These are phyloP conservation scores for Globisporangium polare DNA, from an alignment of 352 stramenopile genomes.

Conservation along the genomic window DNA sequence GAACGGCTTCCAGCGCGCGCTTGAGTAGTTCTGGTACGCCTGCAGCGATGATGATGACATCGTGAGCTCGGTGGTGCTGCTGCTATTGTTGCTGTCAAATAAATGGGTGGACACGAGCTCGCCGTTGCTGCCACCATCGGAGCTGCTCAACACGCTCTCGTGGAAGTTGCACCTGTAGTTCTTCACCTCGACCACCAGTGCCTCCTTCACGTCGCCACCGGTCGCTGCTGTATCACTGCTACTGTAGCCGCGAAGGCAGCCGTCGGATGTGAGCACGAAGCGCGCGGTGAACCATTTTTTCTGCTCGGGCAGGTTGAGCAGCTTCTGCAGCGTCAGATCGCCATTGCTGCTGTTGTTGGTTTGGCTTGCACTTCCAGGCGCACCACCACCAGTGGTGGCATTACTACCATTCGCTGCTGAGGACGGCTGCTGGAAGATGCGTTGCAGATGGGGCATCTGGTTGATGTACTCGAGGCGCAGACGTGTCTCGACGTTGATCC, in stretches of 20 bases:
- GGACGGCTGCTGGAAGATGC: conserved; percentile 39
- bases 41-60: background rate
- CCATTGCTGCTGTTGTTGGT: background rate
- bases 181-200: conserved; percentile 41
- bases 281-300: conserved; percentile 41
- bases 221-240: too few relatives aligned
- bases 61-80: background rate
- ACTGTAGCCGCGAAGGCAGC: conserved; percentile 34
- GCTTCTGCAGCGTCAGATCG: conserved; percentile 34
- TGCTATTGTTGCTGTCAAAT: background rate
- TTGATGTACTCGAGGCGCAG: conserved; percentile 45
- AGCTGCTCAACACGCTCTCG: conserved; percentile 16
- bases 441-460: conserved; percentile 49
- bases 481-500: conserved; percentile 39
- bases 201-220: conserved; percentile 18
- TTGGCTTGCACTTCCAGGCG: background rate
- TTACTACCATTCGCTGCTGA: background rate
- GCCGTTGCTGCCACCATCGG: background rate
- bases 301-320: conserved; percentile 53
- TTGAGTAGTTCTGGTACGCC: conserved; percentile 24
- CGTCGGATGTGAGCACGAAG: conserved; percentile 47
- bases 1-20: conserved; percentile 36
- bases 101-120: conserved; percentile 1
- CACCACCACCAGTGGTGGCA: background rate
- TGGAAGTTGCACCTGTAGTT: conserved; percentile 50